A percentile compares a stretch with the other conserved stretches of the same genome.
Evolutionary conservation across 371 early-diverging fungal genomes (phyloP).

Genomic region (Furculomyces boomerangus): DNA sequence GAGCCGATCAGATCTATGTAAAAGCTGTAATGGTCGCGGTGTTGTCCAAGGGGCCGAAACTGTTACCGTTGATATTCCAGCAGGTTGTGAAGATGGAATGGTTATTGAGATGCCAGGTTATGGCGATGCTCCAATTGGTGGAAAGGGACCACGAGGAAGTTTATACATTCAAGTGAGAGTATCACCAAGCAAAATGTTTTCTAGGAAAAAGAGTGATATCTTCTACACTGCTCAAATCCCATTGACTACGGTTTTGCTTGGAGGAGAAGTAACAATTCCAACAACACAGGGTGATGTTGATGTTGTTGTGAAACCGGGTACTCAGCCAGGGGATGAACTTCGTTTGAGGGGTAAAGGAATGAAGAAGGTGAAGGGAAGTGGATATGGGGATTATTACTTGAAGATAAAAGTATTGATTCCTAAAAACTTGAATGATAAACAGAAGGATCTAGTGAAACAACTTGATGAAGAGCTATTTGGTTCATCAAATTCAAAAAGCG

Average conservation of each 20-base stretch:
- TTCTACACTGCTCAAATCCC: constrained; percentile 54
- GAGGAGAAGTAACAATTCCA: constrained; percentile 68
- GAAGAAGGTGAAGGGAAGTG: constrained; percentile 26
- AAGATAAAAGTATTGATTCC: constrained; percentile 63
- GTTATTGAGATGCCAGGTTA: constrained; percentile 52
- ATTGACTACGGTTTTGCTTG: constrained; percentile 65
- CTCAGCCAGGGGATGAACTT: constrained; percentile 71
- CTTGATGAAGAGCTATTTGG: constrained; percentile 14
- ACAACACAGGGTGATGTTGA: constrained; percentile 89
- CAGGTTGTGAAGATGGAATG: constrained; percentile 63
- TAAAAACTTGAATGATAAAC: constrained; percentile 23
- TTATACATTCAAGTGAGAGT: constrained; percentile 57
- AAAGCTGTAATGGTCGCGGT: constrained; percentile 62
- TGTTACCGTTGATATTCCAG: constrained; percentile 59
- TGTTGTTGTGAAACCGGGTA: constrained; percentile 58
- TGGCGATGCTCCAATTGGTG: constrained; percentile 69
- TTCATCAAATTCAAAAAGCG: background rate
- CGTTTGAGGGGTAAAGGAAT: constrained; percentile 60
- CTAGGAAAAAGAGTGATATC: constrained; percentile 58
- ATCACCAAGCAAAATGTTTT: constrained; percentile 48
- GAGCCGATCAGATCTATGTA: constrained; percentile 46
- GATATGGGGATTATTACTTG: constrained; percentile 72
- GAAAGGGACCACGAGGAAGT: constrained; percentile 43
- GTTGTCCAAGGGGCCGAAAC: constrained; percentile 45
- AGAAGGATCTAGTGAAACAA: constrained; percentile 30